A percentile compares a stretch with the other conserved stretches of the same genome.
These are phyloP conservation scores for Hericium alpestre DNA, from an alignment of 768 basidiomycete species.

Conservation along the genomic window DNA sequence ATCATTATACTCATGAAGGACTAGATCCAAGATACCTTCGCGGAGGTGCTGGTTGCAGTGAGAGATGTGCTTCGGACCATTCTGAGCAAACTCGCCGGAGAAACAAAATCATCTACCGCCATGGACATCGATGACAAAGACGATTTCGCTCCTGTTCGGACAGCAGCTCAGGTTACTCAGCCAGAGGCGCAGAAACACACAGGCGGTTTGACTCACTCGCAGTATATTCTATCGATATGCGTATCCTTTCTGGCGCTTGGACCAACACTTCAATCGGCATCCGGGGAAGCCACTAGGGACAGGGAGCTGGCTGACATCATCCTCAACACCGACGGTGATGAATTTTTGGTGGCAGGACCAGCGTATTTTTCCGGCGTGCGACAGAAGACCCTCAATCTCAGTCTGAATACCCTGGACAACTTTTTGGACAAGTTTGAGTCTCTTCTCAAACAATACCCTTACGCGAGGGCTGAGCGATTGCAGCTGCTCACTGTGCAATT, in stretches of 20 bases:
- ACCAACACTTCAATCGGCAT: conserved; percentile 51
- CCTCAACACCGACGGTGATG: conserved; percentile 35
- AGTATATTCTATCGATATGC: conserved; percentile 39
- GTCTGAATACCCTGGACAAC: conserved; percentile 34
- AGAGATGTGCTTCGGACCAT: conserved; percentile 32
- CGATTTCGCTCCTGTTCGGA: conserved; percentile 46
- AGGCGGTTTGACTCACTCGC: conserved; percentile 20
- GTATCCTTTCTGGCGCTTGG: conserved; percentile 49
- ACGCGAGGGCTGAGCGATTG: conserved; percentile 40
- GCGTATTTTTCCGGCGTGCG: conserved; percentile 45
- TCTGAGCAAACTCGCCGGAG: conserved; percentile 18
- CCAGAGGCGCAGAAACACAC: conserved; percentile 20
- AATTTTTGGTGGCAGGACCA: conserved; percentile 49
- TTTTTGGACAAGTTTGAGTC: conserved; percentile 45
- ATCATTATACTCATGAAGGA: background rate
- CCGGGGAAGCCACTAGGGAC: conserved; percentile 51
- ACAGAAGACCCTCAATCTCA: conserved; percentile 43
- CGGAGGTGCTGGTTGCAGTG: conserved; percentile 22
- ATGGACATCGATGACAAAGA: conserved; percentile 38
- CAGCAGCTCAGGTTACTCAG: conserved; percentile 22
- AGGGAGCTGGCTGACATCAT: conserved; percentile 47
- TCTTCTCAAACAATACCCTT: conserved; percentile 44
- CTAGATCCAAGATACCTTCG: conserved; percentile 46
- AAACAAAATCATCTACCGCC: conserved; percentile 12
- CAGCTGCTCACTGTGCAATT: conserved; percentile 48